Percentiles rank a stretch among this genome's conserved stretches.
Evolutionary conservation across 305 asterid genomes (phyloP).

Genomic region (Fraxinus sp.): DNA sequence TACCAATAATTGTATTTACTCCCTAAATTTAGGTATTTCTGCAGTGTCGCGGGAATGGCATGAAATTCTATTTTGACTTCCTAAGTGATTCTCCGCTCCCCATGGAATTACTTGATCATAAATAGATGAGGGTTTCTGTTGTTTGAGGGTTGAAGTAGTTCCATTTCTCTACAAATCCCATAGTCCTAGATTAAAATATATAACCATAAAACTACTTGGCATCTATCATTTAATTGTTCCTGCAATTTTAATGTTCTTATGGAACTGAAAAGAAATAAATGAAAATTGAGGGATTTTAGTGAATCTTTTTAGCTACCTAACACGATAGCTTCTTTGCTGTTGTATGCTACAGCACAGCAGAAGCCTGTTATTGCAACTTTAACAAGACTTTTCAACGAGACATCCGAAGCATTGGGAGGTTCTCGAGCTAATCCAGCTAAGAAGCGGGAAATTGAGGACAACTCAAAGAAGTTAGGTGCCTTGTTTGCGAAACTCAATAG

Average conservation of each 20-base stretch:
- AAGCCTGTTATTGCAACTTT: constrained; percentile 84
- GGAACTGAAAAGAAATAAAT: background rate
- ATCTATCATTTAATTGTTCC: background rate
- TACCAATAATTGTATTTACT: background rate
- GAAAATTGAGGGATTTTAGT: background rate
- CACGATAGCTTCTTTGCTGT: background rate
- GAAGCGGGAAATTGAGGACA: constrained; percentile 96
- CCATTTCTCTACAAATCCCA: constrained; percentile 9
- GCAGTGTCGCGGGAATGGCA: background rate
- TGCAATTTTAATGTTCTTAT: background rate
- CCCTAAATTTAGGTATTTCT: background rate
- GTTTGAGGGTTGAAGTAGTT: constrained; percentile 1
- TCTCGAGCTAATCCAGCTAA: constrained; percentile 85
- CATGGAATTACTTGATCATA: background rate
- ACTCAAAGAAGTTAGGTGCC: constrained; percentile 87
- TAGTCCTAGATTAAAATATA: background rate
- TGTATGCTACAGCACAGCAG: constrained; percentile 68
- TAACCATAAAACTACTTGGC: background rate
- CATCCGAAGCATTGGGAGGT: constrained; percentile 91
- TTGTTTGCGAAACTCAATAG: constrained; percentile 78
- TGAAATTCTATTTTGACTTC: constrained; percentile 1
- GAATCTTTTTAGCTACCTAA: constrained; percentile 13
- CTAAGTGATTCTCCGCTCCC: background rate
- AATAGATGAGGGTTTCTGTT: background rate
- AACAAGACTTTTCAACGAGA: constrained; percentile 86